A percentile compares a stretch with the other conserved stretches of the same genome.
phyloP scores from a whole-genome alignment of 1,139 yeast species.

The Protomyces lactucae-debilis region DNA sequence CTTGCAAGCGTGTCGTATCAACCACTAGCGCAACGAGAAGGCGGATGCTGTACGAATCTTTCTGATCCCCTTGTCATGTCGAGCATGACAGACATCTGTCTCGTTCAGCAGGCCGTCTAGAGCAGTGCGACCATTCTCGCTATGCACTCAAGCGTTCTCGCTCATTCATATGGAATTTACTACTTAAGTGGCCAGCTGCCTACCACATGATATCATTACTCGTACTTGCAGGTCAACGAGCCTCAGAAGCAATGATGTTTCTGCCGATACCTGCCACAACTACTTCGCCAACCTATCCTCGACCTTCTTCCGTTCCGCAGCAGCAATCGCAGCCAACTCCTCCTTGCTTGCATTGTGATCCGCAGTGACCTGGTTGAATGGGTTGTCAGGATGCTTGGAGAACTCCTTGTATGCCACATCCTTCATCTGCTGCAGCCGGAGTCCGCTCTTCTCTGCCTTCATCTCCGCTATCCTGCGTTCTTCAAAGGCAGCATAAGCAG shows the following conservation, averaged over 20 bases:
- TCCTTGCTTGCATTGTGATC: conserved; percentile 44
- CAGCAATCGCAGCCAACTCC: conserved; percentile 19
- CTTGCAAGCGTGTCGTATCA: no score
- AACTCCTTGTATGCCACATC: conserved; percentile 72
- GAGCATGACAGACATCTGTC: no score
- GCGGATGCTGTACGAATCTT: no score
- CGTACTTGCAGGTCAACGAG: no score
- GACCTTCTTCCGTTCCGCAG: conserved; percentile 17
- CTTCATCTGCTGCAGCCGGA: conserved; percentile 72
- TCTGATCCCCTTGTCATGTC: no score
- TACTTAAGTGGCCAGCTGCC: no score
- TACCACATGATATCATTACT: no score
- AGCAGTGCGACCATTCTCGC: background rate
- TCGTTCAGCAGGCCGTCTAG: no score
- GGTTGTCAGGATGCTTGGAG: conserved; percentile 74
- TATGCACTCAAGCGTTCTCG: background rate
- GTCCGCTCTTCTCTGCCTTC: conserved; percentile 73
- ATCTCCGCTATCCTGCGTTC: conserved; percentile 68
- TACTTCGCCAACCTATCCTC: conserved; percentile 16
- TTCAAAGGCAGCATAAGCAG: conserved; percentile 69
- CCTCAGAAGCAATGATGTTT: background rate
- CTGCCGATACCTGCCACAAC: background rate
- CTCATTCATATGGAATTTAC: no score
- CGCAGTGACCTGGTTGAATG: conserved; percentile 73
- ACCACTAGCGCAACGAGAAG: no score